Conservation (phyloP, 2,329 filamentous ascomycete species). For the Aspergillus sp. region DNA sequence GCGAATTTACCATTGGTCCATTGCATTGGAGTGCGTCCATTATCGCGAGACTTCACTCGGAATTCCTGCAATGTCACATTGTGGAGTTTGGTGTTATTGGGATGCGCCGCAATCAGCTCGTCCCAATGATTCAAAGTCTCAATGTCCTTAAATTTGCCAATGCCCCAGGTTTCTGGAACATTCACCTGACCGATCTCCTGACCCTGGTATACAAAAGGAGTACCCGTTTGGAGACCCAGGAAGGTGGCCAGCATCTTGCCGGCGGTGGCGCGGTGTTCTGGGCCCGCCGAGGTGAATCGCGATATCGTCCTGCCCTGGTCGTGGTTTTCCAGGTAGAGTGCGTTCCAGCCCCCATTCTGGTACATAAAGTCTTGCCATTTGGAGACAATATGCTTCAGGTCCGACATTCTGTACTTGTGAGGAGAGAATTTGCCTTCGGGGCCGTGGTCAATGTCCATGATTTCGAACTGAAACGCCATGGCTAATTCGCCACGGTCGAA, state of each 20-base stretch:
- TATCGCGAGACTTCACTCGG: too few relatives aligned
- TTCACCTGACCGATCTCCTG: conserved; percentile 69
- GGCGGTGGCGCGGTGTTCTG: conserved; percentile 48
- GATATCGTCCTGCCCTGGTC: conserved; percentile 61
- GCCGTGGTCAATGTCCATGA: too few relatives aligned
- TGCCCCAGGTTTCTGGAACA: conserved; percentile 58
- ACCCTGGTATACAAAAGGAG: conserved; percentile 66
- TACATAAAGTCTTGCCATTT: conserved; percentile 51
- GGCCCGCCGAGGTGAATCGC: conserved; percentile 49
- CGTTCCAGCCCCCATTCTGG: conserved; percentile 60
- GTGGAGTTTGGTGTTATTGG: too few relatives aligned
- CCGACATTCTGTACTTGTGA: conserved; percentile 47
- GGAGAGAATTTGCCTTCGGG: background rate
- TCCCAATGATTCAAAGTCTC: conserved; percentile 49
- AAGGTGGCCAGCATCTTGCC: conserved; percentile 63
- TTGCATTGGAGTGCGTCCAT: too few relatives aligned
- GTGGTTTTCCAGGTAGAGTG: conserved; percentile 66
- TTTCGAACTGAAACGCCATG: too few relatives aligned
- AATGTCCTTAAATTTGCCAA: conserved; percentile 68
- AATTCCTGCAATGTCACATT: too few relatives aligned
- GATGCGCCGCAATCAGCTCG: too few relatives aligned
- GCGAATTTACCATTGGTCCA: too few relatives aligned
- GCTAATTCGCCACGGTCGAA: conserved; percentile 32
- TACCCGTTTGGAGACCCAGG: conserved; percentile 59
- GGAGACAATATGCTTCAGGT: conserved; percentile 55